Evolutionary conservation across 805 yeast species (phyloP).

Genomic region (Hanseniaspora jakobsenii): DNA sequence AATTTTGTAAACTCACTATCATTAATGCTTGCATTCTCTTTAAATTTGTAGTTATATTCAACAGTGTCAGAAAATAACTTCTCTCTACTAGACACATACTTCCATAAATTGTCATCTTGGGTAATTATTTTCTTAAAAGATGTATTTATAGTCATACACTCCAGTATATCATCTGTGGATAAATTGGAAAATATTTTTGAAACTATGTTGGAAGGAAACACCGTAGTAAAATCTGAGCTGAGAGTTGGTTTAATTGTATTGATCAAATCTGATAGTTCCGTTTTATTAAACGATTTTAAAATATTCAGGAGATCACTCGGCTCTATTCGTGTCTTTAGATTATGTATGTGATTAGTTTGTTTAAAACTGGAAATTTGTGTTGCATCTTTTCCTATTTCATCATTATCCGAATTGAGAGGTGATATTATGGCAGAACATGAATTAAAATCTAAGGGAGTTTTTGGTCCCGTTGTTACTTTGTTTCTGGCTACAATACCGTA

Average conservation of each 20-base stretch:
- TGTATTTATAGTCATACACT: constrained; percentile 51
- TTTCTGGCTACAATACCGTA: too few species aligned
- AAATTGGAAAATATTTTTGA: constrained; percentile 51
- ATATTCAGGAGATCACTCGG: too few species aligned
- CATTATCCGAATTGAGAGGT: constrained; percentile 6
- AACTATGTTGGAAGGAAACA: constrained; percentile 66
- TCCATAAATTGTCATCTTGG: constrained; percentile 58
- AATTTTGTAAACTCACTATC: constrained; percentile 22
- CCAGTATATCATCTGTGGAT: constrained; percentile 49
- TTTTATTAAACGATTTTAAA: constrained; percentile 47
- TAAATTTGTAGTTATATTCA: too few species aligned
- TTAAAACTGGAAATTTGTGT: too few species aligned
- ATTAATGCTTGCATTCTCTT: constrained; percentile 37
- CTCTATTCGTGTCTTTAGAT: background rate
- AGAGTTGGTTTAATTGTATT: constrained; percentile 42
- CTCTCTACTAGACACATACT: constrained; percentile 48
- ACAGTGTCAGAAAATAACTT: constrained; percentile 29
- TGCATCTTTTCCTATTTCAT: background rate
- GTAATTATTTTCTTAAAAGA: constrained; percentile 59
- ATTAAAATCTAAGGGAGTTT: too few species aligned
- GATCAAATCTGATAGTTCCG: constrained; percentile 49
- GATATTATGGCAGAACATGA: constrained; percentile 15
- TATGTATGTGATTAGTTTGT: too few species aligned
- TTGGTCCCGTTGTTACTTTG: too few species aligned
- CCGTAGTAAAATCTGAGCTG: constrained; percentile 57